phyloP scores from a whole-genome alignment of 306 rosid genomes.

The Luffa acutangula region DNA sequence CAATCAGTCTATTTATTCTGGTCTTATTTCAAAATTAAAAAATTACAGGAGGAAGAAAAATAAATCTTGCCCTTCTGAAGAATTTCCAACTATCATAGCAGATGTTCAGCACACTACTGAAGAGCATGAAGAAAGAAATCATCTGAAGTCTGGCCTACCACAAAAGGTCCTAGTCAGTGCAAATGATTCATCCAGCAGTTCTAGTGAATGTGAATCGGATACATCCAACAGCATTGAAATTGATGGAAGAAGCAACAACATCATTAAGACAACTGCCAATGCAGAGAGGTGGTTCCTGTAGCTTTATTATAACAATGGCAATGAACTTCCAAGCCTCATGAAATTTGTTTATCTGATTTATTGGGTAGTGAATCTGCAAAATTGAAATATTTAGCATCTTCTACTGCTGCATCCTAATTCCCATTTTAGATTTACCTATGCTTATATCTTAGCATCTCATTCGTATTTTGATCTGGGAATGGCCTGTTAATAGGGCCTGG shows the following conservation, averaged over 20 bases:
- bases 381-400: background rate
- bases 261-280: conserved; percentile 13
- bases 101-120: conserved; percentile 17
- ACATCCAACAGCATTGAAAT: conserved; percentile 16
- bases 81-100: conserved; percentile 23
- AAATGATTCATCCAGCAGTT: conserved; percentile 26
- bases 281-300: conserved; percentile 40
- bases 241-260: conserved; percentile 24
- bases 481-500: background rate
- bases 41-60: conserved; percentile 59
- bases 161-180: conserved; percentile 26
- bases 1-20: background rate
- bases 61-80: conserved; percentile 32
- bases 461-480: background rate
- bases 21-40: conserved; percentile 9
- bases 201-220: conserved; percentile 25
- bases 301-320: conserved; percentile 13
- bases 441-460: background rate
- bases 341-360: background rate
- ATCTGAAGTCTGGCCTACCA: conserved; percentile 8
- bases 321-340: background rate
- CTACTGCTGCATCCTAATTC: background rate
- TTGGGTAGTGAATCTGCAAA: background rate
- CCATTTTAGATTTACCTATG: background rate
- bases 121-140: conserved; percentile 28